A percentile compares a stretch with the other conserved stretches of the same genome.
These are phyloP conservation scores for Aureobasidium lini DNA, from an alignment of 2,329 filamentous ascomycete genomes.

Conservation along the genomic window DNA sequence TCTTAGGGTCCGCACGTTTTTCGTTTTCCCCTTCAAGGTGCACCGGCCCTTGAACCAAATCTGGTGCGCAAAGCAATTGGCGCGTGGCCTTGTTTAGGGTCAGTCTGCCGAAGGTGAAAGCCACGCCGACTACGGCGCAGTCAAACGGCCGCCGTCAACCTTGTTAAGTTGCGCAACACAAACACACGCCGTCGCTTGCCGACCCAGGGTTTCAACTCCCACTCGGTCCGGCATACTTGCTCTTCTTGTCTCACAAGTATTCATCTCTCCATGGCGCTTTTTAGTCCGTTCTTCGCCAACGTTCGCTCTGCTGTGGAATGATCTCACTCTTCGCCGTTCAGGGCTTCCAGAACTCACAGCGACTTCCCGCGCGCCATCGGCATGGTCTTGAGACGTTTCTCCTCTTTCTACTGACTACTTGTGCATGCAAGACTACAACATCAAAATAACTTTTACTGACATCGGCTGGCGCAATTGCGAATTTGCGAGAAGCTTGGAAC, in stretches of 20 bases:
- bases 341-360: background rate
- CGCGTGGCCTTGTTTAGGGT: background rate
- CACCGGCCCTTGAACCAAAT: background rate
- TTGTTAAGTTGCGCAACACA: background rate
- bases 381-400: background rate
- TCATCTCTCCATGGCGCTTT: background rate
- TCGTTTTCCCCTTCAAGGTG: background rate
- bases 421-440: background rate
- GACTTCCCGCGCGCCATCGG: background rate
- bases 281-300: background rate
- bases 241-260: background rate
- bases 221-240: background rate
- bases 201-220: background rate
- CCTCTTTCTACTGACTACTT: background rate
- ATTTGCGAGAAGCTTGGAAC: background rate
- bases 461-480: background rate
- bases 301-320: background rate
- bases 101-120: background rate
- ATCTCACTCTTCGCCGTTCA: background rate
- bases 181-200: background rate
- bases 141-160: constrained; percentile 9
- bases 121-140: background rate
- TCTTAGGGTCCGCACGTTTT: background rate
- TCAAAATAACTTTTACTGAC: background rate
- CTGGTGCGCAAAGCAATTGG: background rate